Conservation (phyloP, 495 filamentous ascomycete species). For the Astrocystis sublimbata region DNA sequence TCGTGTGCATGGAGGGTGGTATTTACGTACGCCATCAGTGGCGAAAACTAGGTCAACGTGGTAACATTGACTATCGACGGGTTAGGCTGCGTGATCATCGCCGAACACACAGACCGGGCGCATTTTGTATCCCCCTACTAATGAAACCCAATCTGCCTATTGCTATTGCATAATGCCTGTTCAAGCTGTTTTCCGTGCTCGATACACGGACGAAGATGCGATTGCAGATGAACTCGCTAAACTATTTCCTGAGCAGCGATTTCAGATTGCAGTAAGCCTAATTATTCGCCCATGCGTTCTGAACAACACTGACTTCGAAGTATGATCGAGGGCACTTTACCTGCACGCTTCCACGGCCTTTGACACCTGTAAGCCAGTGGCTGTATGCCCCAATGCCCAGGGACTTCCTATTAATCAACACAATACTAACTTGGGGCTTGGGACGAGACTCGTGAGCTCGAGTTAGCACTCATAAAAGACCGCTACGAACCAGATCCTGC, state of each 20-base stretch:
- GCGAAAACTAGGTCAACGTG: no score
- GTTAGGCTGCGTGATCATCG: no score
- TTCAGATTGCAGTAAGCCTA: not conserved
- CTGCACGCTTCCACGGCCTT: not conserved
- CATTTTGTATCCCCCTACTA: no score
- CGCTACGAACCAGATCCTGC: not conserved
- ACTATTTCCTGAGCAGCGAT: not conserved
- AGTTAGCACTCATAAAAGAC: not conserved
- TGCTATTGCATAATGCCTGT: not conserved
- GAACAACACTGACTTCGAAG: not conserved
- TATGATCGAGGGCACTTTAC: not conserved
- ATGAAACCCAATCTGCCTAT: not conserved
- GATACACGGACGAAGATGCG: not conserved
- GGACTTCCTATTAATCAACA: not conserved
- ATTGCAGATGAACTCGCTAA: not conserved
- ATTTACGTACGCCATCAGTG: no score
- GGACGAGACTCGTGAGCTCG: not conserved
- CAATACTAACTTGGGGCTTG: not conserved
- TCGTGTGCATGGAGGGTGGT: no score
- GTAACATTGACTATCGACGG: no score
- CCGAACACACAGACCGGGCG: no score
- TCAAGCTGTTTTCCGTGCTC: not conserved
- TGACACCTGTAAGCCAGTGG: not conserved
- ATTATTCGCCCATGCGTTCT: not conserved
- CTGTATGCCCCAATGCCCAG: not conserved